A percentile compares a stretch with the other conserved stretches of the same genome.
Evolutionary conservation across 495 filamentous ascomycete species (phyloP).

Genomic region (Penicillium bovifimosum): DNA sequence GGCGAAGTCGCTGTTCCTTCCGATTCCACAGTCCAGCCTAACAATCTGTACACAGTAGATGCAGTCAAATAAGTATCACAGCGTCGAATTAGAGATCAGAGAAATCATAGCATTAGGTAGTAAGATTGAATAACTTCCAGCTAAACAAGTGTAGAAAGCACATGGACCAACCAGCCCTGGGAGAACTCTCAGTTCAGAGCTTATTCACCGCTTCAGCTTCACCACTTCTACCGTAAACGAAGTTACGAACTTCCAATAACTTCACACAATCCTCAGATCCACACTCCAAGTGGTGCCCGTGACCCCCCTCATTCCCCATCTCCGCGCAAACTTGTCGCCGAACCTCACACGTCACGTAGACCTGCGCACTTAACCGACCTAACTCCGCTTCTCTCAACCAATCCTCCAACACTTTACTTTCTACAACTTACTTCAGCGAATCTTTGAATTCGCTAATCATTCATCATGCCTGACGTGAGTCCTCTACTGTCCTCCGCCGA

Average conservation of each 20-base stretch:
- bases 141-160: not conserved
- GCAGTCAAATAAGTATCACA: no score
- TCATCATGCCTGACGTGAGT: constrained; percentile 47
- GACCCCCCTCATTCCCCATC: not conserved
- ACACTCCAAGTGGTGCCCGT: not conserved
- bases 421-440: not conserved
- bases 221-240: not conserved
- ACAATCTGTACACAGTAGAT: no score
- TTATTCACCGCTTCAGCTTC: not conserved
- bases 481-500: not conserved
- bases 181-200: not conserved
- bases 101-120: no score
- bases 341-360: not conserved
- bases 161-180: not conserved
- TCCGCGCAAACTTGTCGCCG: constrained; percentile 3
- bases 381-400: not conserved
- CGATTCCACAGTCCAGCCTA: no score
- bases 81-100: no score
- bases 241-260: not conserved
- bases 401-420: not conserved
- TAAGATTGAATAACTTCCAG: no score
- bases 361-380: not conserved
- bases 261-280: not conserved
- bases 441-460: not conserved
- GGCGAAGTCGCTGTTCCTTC: no score